phyloP scores from a whole-genome alignment of 495 filamentous ascomycete species.

The Lophium mytilinum region DNA sequence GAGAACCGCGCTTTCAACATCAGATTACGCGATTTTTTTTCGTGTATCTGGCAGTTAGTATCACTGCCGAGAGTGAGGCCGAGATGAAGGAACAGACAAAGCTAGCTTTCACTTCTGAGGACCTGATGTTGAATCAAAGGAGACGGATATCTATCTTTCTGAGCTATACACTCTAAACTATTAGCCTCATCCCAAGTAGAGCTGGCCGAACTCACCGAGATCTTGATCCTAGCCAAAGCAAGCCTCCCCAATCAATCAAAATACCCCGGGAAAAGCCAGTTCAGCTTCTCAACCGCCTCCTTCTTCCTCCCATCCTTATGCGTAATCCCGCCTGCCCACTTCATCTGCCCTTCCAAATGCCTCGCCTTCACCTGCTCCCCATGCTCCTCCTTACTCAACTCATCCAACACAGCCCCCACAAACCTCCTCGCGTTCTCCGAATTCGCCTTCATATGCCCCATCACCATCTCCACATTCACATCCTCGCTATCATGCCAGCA shows the following conservation, averaged over 20 bases:
- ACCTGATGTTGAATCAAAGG: too few relatives aligned
- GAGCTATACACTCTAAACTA: too few relatives aligned
- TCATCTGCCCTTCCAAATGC: conserved; percentile 56
- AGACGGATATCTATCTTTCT: too few relatives aligned
- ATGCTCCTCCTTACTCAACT: conserved; percentile 68
- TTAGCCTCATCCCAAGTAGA: too few relatives aligned
- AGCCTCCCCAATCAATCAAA: conserved; percentile 26
- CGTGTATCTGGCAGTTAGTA: too few relatives aligned
- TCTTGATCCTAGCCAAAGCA: too few relatives aligned
- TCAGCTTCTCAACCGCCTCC: conserved; percentile 45
- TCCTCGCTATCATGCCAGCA: conserved; percentile 69
- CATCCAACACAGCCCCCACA: conserved; percentile 79
- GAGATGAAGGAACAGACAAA: too few relatives aligned
- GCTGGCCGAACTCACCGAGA: too few relatives aligned
- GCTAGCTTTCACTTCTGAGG: too few relatives aligned
- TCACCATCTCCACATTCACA: conserved; percentile 94
- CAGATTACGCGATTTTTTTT: too few relatives aligned
- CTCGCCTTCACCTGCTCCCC: conserved; percentile 69
- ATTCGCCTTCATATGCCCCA: conserved; percentile 93
- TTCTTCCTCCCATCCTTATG: conserved; percentile 31
- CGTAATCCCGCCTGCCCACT: conserved; percentile 45
- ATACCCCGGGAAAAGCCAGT: conserved; percentile 69
- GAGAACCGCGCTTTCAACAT: too few relatives aligned
- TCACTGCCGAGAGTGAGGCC: too few relatives aligned
- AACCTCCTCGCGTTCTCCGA: conserved; percentile 75